Conservation (phyloP, 495 filamentous ascomycete species). For the Penicillium crystallinum region DNA sequence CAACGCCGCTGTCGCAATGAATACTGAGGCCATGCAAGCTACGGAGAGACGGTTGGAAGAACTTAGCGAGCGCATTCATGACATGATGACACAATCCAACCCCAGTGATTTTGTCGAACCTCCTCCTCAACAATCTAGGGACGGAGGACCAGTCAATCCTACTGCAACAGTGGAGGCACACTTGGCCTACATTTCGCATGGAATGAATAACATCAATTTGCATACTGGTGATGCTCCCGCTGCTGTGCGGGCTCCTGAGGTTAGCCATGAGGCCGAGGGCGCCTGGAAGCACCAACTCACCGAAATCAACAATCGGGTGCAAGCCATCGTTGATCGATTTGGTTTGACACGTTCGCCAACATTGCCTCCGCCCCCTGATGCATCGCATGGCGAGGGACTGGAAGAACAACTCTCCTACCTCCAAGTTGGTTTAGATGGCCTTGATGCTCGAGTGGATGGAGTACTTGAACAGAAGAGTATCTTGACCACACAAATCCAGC, state of each 20-base stretch:
- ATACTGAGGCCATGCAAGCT: constrained; percentile 43
- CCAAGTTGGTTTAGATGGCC: constrained; percentile 64
- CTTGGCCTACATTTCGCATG: constrained; percentile 48
- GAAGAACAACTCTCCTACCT: constrained; percentile 53
- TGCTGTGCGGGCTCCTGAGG: background rate
- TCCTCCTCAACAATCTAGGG: constrained; percentile 26
- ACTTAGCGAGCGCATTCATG: constrained; percentile 64
- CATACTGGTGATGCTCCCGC: constrained; percentile 3
- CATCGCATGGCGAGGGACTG: constrained; percentile 36
- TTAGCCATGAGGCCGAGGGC: constrained; percentile 20
- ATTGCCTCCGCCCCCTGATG: constrained; percentile 44
- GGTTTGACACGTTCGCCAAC: constrained; percentile 39
- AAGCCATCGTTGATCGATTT: constrained; percentile 44
- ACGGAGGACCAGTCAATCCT: constrained; percentile 16
- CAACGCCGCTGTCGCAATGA: constrained; percentile 15
- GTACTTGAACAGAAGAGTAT: constrained; percentile 81
- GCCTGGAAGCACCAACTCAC: constrained; percentile 41
- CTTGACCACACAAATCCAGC: constrained; percentile 80
- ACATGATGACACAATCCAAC: constrained; percentile 59
- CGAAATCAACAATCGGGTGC: constrained; percentile 49
- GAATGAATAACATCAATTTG: constrained; percentile 33
- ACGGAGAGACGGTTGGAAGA: constrained; percentile 65
- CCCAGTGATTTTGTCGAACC: constrained; percentile 36
- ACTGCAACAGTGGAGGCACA: constrained; percentile 39
- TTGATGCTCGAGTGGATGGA: constrained; percentile 53